Evolutionary conservation across 2,329 filamentous ascomycete genomes (phyloP), one percentile per base, ranked within the genome.

Genomic region (Pseudogymnoascus sp.): DNA sequence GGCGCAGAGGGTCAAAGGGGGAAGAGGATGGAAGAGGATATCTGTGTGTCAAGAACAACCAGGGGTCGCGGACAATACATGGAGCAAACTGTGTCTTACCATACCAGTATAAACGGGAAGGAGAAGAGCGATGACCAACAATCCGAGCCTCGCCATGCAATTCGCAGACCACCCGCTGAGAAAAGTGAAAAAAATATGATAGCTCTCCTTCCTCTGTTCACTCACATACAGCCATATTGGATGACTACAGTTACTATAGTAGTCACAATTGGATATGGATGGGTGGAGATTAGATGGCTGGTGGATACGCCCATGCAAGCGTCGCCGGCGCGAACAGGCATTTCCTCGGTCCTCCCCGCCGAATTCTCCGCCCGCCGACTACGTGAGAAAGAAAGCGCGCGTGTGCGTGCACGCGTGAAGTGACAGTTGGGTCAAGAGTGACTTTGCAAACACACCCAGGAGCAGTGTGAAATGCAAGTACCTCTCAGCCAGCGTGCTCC

Each of bases 1-100:
- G 47, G 47, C 47, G 14, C 23, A 54, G 26, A 31, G 14, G 11
- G 11, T 54, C 14, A 54, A 54, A 54, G 47, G 47, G 47, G 47
- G 21, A 54, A 3, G 26, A 31, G 26, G 47, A 11, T 31, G 47
- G 23, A 54, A 31, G 23, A 29, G 14, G 26, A 31, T 54, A 54
- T 54, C 23, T 54, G 47, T 54, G 47, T 54, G 47, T 54, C 47
- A 54, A 54, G 23, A 54, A 54, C 47, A 54, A 54, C 47, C 47
- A 54, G 47, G 45, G 47, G 47, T 54, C 11, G n/a, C 14, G 12
- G 14, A 4, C 45, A 54, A 54, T 54, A 54, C 42, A 23, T 47
- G 42, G 42, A 47, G 21, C 42, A 47, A 47, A 47, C 23, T 29
- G 14, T 54, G 47, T 54, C 47, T 54, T 54, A 34, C 26, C 18